Evolutionary conservation across 139 green algal genomes (phyloP).

Genomic region (Closterium sp.): DNA sequence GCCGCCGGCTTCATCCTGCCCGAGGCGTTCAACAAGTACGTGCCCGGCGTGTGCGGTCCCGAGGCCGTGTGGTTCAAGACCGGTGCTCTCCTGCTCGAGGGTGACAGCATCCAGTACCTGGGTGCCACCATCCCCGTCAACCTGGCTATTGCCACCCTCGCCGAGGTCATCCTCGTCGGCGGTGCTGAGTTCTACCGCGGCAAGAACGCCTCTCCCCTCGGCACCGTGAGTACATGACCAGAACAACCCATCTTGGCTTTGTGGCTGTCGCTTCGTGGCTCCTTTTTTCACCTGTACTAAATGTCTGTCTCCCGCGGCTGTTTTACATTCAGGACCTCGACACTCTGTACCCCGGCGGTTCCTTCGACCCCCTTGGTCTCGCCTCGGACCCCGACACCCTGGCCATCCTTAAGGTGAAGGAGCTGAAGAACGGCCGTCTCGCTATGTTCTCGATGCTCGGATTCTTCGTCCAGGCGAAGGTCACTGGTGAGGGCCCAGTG

Average conservation of each 20-base stretch:
- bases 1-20: slow-evolving; percentile 43
- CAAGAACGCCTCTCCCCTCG: slow-evolving; percentile 75
- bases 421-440: slow-evolving; percentile 95
- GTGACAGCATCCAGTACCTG: slow-evolving; percentile 47
- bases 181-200: slow-evolving; percentile 85
- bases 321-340: slow-evolving; percentile 61
- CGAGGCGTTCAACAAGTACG: slow-evolving; percentile 51
- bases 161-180: slow-evolving; percentile 58
- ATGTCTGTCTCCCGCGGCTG: neutral
- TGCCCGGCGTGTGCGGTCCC: slow-evolving; percentile 24
- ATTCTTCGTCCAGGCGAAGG: slow-evolving; percentile 69
- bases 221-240: slow-evolving; percentile 60
- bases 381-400: slow-evolving; percentile 57
- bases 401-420: slow-evolving; percentile 81
- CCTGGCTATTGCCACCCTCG: slow-evolving; percentile 34
- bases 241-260: too few relatives aligned
- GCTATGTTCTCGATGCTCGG: slow-evolving; percentile 82
- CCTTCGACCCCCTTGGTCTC: slow-evolving; percentile 68
- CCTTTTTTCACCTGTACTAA: neutral
- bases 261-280: neutral
- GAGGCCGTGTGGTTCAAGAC: slow-evolving; percentile 55
- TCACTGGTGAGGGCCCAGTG: slow-evolving; percentile 84
- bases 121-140: slow-evolving; percentile 42
- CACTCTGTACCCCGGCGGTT: slow-evolving; percentile 89
- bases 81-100: slow-evolving; percentile 46